These are phyloP conservation scores for Geranomyces michiganensis DNA, from an alignment of 192 early-diverging fungal genomes.

Conservation along the genomic window DNA sequence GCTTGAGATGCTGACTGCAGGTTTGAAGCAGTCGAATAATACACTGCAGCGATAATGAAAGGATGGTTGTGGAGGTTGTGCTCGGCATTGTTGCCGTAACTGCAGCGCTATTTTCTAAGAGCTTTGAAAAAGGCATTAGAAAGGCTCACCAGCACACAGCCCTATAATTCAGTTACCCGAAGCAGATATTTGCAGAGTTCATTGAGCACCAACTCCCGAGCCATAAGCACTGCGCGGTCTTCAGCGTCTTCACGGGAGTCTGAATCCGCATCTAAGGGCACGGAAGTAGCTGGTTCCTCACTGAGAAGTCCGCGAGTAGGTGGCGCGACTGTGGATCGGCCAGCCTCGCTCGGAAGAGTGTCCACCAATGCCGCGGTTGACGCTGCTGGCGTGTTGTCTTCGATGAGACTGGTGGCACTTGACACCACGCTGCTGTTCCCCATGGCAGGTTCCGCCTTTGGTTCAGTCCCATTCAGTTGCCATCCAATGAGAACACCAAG, in stretches of 20 bases:
- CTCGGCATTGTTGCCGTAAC: slow-evolving; percentile 45
- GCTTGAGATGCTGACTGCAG: slow-evolving; percentile 65
- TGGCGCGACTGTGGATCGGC: background rate
- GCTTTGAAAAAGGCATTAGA: slow-evolving; percentile 39
- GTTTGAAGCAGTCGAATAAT: slow-evolving; percentile 75
- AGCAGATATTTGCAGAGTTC: slow-evolving; percentile 86
- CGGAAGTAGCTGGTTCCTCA: background rate
- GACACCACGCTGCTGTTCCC: background rate
- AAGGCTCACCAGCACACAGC: background rate
- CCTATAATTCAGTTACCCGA: slow-evolving; percentile 53
- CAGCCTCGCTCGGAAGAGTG: background rate
- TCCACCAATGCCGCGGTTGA: background rate
- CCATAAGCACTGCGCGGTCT: slow-evolving; percentile 41
- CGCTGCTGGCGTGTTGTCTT: background rate
- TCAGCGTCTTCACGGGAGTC: slow-evolving; percentile 35
- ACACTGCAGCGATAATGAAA: slow-evolving; percentile 65
- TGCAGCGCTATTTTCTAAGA: slow-evolving; percentile 60
- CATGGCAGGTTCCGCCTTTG: background rate
- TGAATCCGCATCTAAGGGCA: slow-evolving; percentile 6
- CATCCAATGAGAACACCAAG: slow-evolving; percentile 63
- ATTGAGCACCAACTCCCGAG: slow-evolving; percentile 69
- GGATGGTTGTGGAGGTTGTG: slow-evolving; percentile 42
- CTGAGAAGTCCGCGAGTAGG: background rate
- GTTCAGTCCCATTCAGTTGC: slow-evolving; percentile 30
- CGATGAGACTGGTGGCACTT: background rate